Evolutionary conservation across 257 asterid species (phyloP), one percentile per base, ranked within the genome.

Genomic region (Ajuga chamaepitys): DNA sequence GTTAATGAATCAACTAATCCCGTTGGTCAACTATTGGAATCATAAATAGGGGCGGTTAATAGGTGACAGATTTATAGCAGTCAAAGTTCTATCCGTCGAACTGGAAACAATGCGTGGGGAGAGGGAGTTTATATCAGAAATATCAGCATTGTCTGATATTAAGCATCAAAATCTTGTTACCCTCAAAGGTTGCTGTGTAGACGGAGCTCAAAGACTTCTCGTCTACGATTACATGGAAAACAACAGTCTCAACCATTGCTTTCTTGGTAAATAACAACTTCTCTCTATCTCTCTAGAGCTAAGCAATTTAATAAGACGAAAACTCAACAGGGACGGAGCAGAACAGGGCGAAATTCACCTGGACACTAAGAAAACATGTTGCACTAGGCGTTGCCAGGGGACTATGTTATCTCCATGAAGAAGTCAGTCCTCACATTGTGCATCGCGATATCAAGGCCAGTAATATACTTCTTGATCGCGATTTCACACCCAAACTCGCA

Each of bases 381-480:
- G 67, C 85, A 0, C 51, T 87, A 44, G 97, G 95, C 57, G 67
- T 90, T 17, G 95, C 95, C 0, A 68, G 52, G 47, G 97, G 90
- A 45, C 82, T 90, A 13, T 55, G 81, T 11, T 83, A 85, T 77
- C 85, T 89, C 9, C 97, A 89, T 14, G 95, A 89, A 77, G 87
- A 83, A 45, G 51, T 87, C 40, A 79, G 52, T 35, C 97, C 97
- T 21, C 88, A 81, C 47, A 72, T 89, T 18, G 82, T 89, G 24
- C 97, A 85, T 50, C 78, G 97, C 9, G 95, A 89, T 66, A 82
- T 89, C 50, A 89, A 89, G 74, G 78, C 91, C 5, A 81, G 89
- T 65, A 87, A 89, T 30, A 84, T 89, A 66, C 95, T 89, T 62
- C 79, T 89, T 14, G 92, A 89, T 58, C 67, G 53, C 12, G 63